Conservation (phyloP, 2,329 filamentous ascomycete genomes). For the Epicoccum nigrum region DNA sequence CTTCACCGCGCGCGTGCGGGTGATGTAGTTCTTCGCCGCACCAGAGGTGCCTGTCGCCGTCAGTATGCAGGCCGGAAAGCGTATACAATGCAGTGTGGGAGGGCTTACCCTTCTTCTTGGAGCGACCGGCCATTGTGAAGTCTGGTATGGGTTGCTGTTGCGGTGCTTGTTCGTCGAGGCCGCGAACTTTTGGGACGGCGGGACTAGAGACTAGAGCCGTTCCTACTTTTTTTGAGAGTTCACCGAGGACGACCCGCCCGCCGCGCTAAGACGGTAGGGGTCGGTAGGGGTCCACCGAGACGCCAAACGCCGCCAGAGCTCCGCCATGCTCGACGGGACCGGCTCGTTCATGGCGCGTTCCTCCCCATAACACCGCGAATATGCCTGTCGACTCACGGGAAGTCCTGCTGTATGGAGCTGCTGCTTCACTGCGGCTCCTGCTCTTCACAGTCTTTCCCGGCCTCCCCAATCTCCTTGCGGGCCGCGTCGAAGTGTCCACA, state of each 20-base stretch:
- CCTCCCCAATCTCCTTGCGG: conserved; percentile 83
- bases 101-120: conserved; percentile 67
- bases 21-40: conserved; percentile 98
- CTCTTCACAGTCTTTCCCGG: conserved; percentile 82
- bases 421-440: conserved; percentile 77
- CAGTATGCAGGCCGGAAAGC: conserved; percentile 21
- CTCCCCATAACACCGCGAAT: conserved; percentile 6
- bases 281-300: conserved; percentile 21
- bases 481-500: conserved; percentile 94
- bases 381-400: conserved; percentile 64
- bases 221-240: conserved; percentile 19
- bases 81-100: background rate
- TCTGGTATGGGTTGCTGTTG: conserved; percentile 8
- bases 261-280: conserved; percentile 17
- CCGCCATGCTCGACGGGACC: conserved; percentile 1
- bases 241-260: conserved; percentile 28
- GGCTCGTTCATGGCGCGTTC: conserved; percentile 21
- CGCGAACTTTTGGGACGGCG: conserved; percentile 16
- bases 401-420: conserved; percentile 73
- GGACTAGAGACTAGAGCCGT: conserved; percentile 15
- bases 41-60: conserved; percentile 71
- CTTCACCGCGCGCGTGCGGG: conserved; percentile 92
- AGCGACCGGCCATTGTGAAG: conserved; percentile 43
- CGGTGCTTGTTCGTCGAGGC: conserved; percentile 8
- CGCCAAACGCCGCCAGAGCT: conserved; percentile 7